Conservation (phyloP, 2,329 filamentous ascomycete species). For the Cercospora zeina region DNA sequence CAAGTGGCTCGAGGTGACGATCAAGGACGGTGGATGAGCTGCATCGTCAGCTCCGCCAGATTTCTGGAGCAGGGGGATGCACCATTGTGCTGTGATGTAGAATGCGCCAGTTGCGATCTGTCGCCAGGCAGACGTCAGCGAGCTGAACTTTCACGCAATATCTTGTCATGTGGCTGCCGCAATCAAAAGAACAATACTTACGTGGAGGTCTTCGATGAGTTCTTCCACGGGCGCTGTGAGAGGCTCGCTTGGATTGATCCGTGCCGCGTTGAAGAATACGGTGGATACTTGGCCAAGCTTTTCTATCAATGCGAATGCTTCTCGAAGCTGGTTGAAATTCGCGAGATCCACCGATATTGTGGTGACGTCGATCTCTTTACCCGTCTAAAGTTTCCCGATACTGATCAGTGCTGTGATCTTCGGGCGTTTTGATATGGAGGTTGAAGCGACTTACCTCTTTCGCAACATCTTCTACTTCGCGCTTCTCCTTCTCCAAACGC, state of each 20-base stretch:
- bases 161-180: background rate
- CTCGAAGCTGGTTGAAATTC: constrained; percentile 16
- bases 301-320: constrained; percentile 16
- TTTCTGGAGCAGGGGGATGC: constrained; percentile 14
- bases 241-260: constrained; percentile 15
- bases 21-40: constrained; percentile 6
- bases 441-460: constrained; percentile 1
- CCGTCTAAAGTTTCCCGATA: background rate
- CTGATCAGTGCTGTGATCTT: background rate
- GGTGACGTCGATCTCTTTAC: constrained; percentile 9
- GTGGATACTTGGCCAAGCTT: constrained; percentile 19
- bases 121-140: background rate
- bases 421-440: too few relatives aligned
- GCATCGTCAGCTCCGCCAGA: background rate
- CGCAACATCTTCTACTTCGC: constrained; percentile 10
- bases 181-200: too few relatives aligned
- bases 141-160: background rate
- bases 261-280: constrained; percentile 25
- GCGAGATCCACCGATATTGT: constrained; percentile 15
- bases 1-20: constrained; percentile 21
- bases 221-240: constrained; percentile 20
- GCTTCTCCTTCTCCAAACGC: constrained; percentile 20
- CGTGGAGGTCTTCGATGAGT: constrained; percentile 23
- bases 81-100: constrained; percentile 23
- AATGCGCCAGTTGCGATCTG: constrained; percentile 17